phyloP scores from a whole-genome alignment of 169 alveolate species.

The Eimeria praecox region DNA sequence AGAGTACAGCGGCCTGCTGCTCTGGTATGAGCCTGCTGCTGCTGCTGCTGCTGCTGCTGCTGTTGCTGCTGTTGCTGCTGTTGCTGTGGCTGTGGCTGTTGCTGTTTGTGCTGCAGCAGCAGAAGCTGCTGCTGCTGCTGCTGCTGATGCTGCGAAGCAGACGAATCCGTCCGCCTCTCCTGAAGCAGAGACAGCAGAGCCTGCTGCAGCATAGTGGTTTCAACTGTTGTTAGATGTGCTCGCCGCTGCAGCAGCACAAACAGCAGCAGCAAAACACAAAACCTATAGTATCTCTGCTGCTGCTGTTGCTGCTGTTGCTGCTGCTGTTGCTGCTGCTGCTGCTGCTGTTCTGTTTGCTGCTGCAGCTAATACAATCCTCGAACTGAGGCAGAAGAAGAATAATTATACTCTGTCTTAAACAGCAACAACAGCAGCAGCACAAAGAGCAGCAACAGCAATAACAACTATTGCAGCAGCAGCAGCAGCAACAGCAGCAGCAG shows the following conservation, averaged over 20 bases:
- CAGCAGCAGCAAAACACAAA: background rate
- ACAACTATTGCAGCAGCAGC: background rate
- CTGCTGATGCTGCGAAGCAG: background rate
- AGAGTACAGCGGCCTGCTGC: constrained; percentile 6
- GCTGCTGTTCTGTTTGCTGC: background rate
- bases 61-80: constrained; percentile 1
- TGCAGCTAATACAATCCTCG: too few relatives aligned
- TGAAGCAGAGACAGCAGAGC: background rate
- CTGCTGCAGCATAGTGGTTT: constrained; percentile 6
- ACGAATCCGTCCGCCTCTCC: constrained; percentile 1
- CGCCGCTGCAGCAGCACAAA: constrained; percentile 42
- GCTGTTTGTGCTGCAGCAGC: background rate
- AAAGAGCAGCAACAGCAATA: too few relatives aligned
- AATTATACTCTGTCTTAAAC: too few relatives aligned
- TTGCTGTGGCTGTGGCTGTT: constrained; percentile 29
- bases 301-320: background rate
- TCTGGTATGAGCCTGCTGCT: background rate
- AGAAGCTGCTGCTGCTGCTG: constrained; percentile 15
- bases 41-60: constrained; percentile 3
- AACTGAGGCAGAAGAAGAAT: too few relatives aligned
- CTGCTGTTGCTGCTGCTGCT: background rate
- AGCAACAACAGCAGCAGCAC: too few relatives aligned
- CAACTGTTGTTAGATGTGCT: background rate
- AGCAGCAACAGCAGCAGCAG: background rate
- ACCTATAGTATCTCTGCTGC: background rate